A percentile compares a stretch with the other conserved stretches of the same genome.
Evolutionary conservation across 371 early-diverging fungal genomes (phyloP).

Genomic region (Circinella minor): DNA sequence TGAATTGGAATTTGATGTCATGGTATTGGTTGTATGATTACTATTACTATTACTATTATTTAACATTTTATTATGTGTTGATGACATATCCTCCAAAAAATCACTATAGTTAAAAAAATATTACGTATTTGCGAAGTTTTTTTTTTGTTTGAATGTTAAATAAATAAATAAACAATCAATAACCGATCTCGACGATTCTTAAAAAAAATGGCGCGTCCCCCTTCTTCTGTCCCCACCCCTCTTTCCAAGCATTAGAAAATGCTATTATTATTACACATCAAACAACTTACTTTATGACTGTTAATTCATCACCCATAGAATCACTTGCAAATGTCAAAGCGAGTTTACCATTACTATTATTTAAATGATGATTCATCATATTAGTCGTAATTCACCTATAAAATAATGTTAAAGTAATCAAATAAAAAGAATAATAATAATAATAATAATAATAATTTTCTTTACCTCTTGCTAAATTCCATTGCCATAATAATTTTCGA

Average conservation of each 20-base stretch:
- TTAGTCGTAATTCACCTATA: conserved; percentile 72
- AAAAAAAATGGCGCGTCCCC: neutral
- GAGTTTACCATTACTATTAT: conserved; percentile 1
- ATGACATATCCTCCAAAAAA: conserved; percentile 5
- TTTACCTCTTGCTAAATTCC: conserved; percentile 81
- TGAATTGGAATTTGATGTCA: neutral
- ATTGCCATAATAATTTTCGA: conserved; percentile 87
- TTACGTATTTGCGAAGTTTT: neutral
- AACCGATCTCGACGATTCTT: too few relatives aligned
- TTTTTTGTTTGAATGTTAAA: too few relatives aligned
- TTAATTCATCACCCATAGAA: conserved; percentile 80
- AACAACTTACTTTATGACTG: conserved; percentile 61
- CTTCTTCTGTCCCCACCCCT: neutral
- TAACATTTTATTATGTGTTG: neutral
- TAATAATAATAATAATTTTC: too few relatives aligned
- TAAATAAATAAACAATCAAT: too few relatives aligned
- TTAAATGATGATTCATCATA: neutral
- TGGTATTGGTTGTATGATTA: neutral
- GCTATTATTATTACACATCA: neutral
- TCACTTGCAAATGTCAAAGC: conserved; percentile 72
- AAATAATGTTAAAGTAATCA: conserved; percentile 1
- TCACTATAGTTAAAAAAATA: neutral
- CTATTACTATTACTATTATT: neutral
- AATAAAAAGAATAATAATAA: too few relatives aligned
- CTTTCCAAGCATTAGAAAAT: neutral